A percentile compares a stretch with the other conserved stretches of the same genome.
Conservation (phyloP, 2,329 filamentous ascomycete genomes). For the Orbilia ellipsospora region DNA sequence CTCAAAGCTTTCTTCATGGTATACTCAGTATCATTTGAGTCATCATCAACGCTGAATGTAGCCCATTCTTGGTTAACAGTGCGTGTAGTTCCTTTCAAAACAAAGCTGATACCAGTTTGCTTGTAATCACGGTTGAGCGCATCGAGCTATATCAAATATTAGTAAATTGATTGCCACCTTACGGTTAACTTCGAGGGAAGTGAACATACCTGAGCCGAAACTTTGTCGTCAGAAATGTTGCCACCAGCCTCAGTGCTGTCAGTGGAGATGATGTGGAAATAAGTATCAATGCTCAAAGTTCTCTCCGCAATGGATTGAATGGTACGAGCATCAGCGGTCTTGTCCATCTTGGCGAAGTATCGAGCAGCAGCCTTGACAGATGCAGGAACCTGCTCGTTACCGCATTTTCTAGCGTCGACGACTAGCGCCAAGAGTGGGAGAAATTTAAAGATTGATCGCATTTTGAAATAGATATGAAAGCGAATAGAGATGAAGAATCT, state of each 20-base stretch:
- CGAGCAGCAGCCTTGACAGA: conserved; percentile 29
- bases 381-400: conserved; percentile 44
- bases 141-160: conserved; percentile 62
- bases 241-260: conserved; percentile 56
- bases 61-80: conserved; percentile 67
- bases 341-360: conserved; percentile 45
- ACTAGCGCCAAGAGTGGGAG: conserved; percentile 44
- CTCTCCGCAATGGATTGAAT: conserved; percentile 18
- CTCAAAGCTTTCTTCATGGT: conserved; percentile 66
- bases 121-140: conserved; percentile 66
- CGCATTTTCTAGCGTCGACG: conserved; percentile 39
- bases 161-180: neutral
- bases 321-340: conserved; percentile 41
- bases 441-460: conserved; percentile 38
- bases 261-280: conserved; percentile 61
- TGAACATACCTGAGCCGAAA: conserved; percentile 58
- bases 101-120: conserved; percentile 65
- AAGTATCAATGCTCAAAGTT: conserved; percentile 59
- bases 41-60: conserved; percentile 57
- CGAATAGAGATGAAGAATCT: conserved; percentile 1
- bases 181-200: too few relatives aligned
- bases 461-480: conserved; percentile 13
- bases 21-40: conserved; percentile 60
- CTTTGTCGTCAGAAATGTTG: conserved; percentile 58
- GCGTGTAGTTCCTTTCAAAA: conserved; percentile 63